Evolutionary conservation across 2,329 filamentous ascomycete species (phyloP).

Genomic region (Diaporthe vaccinii): DNA sequence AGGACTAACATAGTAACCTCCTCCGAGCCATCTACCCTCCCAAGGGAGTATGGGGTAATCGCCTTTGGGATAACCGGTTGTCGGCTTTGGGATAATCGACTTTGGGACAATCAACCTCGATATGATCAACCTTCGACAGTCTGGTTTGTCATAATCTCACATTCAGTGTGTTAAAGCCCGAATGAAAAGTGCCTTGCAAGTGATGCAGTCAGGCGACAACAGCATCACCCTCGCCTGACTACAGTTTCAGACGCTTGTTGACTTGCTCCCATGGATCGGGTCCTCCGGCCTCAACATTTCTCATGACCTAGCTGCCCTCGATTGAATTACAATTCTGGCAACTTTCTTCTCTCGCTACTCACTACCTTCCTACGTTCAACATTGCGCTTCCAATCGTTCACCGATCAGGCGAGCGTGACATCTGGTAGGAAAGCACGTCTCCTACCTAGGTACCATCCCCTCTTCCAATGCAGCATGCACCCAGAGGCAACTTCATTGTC

Average conservation of each 20-base stretch:
- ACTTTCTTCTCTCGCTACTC: not conserved
- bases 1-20: not conserved
- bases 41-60: not conserved
- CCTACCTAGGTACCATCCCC: not conserved
- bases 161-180: not conserved
- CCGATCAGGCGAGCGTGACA: too few relatives aligned
- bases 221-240: too few relatives aligned
- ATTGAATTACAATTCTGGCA: too few relatives aligned
- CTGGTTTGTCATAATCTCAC: too few relatives aligned
- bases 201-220: not conserved
- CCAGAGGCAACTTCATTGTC: not conserved
- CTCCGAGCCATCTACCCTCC: not conserved
- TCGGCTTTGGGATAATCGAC: not conserved
- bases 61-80: not conserved
- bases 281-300: not conserved
- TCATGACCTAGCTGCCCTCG: accelerated
- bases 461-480: too few relatives aligned
- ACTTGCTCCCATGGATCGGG: too few relatives aligned
- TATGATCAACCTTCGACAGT: not conserved
- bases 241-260: too few relatives aligned
- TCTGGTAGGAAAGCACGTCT: not conserved
- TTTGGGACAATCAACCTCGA: not conserved
- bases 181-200: not conserved
- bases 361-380: not conserved
- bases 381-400: not conserved